A percentile compares a stretch with the other conserved stretches of the same genome.
Evolutionary conservation across 2,329 filamentous ascomycete species (phyloP).

Genomic region (Colletotrichum sp.): DNA sequence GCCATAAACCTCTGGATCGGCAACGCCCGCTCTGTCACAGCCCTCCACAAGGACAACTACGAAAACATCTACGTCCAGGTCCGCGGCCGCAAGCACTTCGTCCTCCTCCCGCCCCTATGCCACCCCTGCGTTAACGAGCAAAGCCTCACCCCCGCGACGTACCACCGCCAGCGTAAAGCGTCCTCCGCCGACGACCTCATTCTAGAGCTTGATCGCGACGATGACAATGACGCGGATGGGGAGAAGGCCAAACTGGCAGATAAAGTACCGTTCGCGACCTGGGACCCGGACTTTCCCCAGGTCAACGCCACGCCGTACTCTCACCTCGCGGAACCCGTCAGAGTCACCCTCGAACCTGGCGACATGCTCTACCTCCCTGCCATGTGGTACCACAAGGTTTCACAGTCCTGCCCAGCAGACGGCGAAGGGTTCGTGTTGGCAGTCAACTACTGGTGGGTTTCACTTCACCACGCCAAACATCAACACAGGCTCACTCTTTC

Average conservation of each 20-base stretch:
- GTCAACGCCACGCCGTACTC: constrained; percentile 63
- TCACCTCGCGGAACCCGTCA: constrained; percentile 60
- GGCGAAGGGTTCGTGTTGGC: constrained; percentile 78
- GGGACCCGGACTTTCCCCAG: constrained; percentile 71
- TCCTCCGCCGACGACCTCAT: background rate
- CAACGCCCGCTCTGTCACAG: constrained; percentile 71
- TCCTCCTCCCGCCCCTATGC: constrained; percentile 74
- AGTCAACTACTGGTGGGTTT: constrained; percentile 77
- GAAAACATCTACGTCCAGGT: constrained; percentile 86
- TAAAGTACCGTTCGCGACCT: constrained; percentile 70
- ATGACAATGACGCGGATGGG: constrained; percentile 34
- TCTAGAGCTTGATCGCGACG: constrained; percentile 32
- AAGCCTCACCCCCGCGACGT: constrained; percentile 61
- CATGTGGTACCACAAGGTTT: constrained; percentile 84
- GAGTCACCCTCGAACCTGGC: constrained; percentile 72
- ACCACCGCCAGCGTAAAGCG: constrained; percentile 43
- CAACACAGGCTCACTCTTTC: background rate
- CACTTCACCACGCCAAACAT: background rate
- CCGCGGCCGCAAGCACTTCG: constrained; percentile 75
- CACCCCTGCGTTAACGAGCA: constrained; percentile 73
- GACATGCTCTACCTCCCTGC: constrained; percentile 85
- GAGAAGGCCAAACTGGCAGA: constrained; percentile 22
- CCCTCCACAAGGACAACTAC: constrained; percentile 83
- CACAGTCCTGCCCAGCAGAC: constrained; percentile 69
- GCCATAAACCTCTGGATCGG: constrained; percentile 87